Evolutionary conservation across 345 rosid species (phyloP).

Genomic region (Corymbia maculata): DNA sequence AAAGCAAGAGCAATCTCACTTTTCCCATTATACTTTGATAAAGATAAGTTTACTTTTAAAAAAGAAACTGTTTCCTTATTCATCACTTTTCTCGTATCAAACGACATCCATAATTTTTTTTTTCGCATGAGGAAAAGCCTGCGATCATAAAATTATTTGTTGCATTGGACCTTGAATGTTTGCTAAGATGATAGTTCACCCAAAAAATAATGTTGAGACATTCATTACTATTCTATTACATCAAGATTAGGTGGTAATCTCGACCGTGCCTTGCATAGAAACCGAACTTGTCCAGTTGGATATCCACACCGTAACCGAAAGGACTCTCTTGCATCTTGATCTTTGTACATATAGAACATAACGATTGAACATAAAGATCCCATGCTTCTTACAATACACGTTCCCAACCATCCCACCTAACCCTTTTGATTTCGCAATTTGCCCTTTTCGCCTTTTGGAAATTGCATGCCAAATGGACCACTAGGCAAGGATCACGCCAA

Average conservation of each 20-base stretch:
- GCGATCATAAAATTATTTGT: not conserved
- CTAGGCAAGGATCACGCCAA: not conserved
- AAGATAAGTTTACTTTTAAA: not conserved
- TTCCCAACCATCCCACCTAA: accelerated
- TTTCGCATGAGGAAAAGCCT: not conserved
- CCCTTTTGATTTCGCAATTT: not conserved
- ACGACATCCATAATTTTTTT: not conserved
- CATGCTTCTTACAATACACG: not conserved
- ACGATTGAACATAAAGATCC: not conserved
- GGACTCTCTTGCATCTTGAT: not conserved
- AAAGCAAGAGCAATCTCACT: not conserved
- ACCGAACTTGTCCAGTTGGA: accelerated
- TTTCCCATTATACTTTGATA: not conserved
- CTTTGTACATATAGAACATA: not conserved
- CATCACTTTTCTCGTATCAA: not conserved
- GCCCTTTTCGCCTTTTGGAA: not conserved
- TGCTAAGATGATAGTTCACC: not conserved
- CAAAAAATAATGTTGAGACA: not conserved
- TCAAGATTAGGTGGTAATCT: not conserved
- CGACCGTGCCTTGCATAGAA: not conserved
- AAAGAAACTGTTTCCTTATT: not conserved
- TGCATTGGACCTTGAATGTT: too few species aligned
- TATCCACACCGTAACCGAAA: not conserved
- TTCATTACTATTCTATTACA: not conserved
- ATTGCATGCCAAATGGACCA: not conserved